These are phyloP conservation scores for Pseudozyma pruni DNA, from an alignment of 1,284 basidiomycete genomes.

Conservation along the genomic window DNA sequence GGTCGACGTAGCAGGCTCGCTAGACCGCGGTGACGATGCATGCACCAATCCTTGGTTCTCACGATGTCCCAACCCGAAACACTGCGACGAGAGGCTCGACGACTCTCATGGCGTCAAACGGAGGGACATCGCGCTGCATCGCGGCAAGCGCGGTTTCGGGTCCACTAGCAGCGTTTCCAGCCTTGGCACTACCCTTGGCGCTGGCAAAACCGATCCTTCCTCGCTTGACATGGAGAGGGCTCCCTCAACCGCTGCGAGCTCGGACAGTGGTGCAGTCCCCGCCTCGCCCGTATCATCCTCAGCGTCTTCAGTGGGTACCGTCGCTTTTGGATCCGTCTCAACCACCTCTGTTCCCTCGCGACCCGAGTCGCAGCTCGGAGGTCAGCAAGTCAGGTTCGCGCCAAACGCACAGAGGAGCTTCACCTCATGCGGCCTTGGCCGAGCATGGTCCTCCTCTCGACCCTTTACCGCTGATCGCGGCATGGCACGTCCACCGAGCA, in stretches of 20 bases:
- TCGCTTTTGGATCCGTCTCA: constrained; percentile 7
- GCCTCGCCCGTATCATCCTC: constrained; percentile 32
- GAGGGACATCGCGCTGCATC: constrained; percentile 29
- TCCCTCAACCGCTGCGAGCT: constrained; percentile 31
- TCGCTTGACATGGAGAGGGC: constrained; percentile 29
- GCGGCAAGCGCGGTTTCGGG: constrained; percentile 30
- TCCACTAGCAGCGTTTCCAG: constrained; percentile 45
- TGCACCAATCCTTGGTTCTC: constrained; percentile 56
- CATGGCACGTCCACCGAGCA: constrained; percentile 24
- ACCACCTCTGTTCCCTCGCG: constrained; percentile 21
- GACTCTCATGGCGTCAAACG: constrained; percentile 21
- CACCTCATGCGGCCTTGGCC: constrained; percentile 15
- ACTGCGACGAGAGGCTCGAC: constrained; percentile 22
- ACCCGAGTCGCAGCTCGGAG: constrained; percentile 18
- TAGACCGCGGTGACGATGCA: constrained; percentile 58
- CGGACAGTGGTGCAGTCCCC: constrained; percentile 24
- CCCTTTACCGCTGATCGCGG: constrained; percentile 17
- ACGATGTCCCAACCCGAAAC: constrained; percentile 56
- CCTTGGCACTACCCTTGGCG: constrained; percentile 34
- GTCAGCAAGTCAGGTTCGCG: constrained; percentile 29
- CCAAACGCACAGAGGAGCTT: constrained; percentile 14
- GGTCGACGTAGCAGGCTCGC: constrained; percentile 38
- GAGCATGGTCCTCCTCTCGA: constrained; percentile 20
- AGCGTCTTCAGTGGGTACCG: constrained; percentile 30
- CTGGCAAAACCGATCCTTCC: constrained; percentile 12